These are phyloP conservation scores for Globisporangium apiculatum DNA, from an alignment of 352 stramenopile species.

Conservation along the genomic window DNA sequence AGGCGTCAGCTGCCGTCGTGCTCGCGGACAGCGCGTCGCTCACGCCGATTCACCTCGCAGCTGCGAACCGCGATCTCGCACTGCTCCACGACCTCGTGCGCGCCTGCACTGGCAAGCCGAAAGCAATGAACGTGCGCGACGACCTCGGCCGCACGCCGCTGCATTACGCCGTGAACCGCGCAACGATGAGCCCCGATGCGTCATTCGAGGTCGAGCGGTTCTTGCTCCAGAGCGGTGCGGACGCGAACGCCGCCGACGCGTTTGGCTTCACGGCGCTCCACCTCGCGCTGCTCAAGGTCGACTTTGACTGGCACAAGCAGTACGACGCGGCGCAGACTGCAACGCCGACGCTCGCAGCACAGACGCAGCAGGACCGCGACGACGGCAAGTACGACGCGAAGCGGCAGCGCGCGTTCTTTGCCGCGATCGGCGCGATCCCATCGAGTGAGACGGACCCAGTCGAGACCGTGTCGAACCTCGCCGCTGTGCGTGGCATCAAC, in stretches of 20 bases:
- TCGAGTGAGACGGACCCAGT: constrained; percentile 49
- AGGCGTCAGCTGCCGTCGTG: constrained; percentile 36
- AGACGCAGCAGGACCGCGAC: constrained; percentile 23
- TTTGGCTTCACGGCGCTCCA: constrained; percentile 55
- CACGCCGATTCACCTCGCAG: constrained; percentile 55
- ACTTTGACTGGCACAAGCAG: constrained; percentile 53
- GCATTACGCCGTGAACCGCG: constrained; percentile 68
- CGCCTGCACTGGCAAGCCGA: constrained; percentile 23
- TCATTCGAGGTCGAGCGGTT: constrained; percentile 76
- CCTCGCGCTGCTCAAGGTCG: constrained; percentile 64
- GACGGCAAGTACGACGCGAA: constrained; percentile 41
- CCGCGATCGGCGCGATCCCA: constrained; percentile 35
- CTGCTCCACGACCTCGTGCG: constrained; percentile 42
- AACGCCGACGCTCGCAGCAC: constrained; percentile 17
- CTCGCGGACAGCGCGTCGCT: constrained; percentile 32
- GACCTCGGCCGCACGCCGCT: constrained; percentile 46
- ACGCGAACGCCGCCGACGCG: constrained; percentile 45
- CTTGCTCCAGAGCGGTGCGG: constrained; percentile 43
- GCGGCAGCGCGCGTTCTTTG: constrained; percentile 32
- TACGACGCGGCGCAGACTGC: constrained; percentile 25
- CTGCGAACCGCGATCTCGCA: constrained; percentile 52
- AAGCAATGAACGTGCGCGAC: constrained; percentile 44
- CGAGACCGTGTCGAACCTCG: constrained; percentile 69
- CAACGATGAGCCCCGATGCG: constrained; percentile 59
- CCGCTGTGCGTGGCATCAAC: constrained; percentile 36